Percentiles rank a stretch among this genome's conserved stretches.
Conservation (phyloP, 1,284 basidiomycete genomes). For the Apiotrichum montevideense region DNA sequence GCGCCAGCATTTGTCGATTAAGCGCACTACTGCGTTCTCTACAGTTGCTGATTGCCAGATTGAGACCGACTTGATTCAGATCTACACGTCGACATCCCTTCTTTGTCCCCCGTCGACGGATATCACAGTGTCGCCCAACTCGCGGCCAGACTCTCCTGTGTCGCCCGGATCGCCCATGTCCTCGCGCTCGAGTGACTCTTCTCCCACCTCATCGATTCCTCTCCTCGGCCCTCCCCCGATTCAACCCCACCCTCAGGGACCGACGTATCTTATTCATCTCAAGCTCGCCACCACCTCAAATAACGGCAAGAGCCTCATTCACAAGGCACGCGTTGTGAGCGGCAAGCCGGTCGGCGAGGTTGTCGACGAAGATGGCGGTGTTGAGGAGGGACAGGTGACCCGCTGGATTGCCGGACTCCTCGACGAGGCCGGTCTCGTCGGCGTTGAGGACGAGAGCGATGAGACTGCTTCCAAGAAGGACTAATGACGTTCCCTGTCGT, state of each 20-base stretch:
- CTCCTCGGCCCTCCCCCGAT: slow-evolving; percentile 4
- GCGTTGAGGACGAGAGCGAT: slow-evolving; percentile 25
- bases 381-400: slow-evolving; percentile 38
- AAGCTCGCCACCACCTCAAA: slow-evolving; percentile 38
- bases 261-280: slow-evolving; percentile 36
- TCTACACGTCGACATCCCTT: slow-evolving; percentile 35
- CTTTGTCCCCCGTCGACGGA: slow-evolving; percentile 23
- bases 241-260: slow-evolving; percentile 22
- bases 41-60: slow-evolving; percentile 24
- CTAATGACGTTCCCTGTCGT: slow-evolving; percentile 5
- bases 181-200: slow-evolving; percentile 17
- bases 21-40: not conserved
- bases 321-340: slow-evolving; percentile 32
- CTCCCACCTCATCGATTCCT: slow-evolving; percentile 10
- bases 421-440: slow-evolving; percentile 34
- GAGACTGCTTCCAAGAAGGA: slow-evolving; percentile 22
- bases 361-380: slow-evolving; percentile 38
- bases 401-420: slow-evolving; percentile 35
- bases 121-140: slow-evolving; percentile 37
- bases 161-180: slow-evolving; percentile 7
- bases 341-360: slow-evolving; percentile 37
- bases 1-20: not conserved
- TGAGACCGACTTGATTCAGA: slow-evolving; percentile 42
- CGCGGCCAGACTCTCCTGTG: slow-evolving; percentile 33
- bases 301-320: slow-evolving; percentile 40